phyloP scores from a whole-genome alignment of 148 eudicot species.

The Rhododendron griersonianum region DNA sequence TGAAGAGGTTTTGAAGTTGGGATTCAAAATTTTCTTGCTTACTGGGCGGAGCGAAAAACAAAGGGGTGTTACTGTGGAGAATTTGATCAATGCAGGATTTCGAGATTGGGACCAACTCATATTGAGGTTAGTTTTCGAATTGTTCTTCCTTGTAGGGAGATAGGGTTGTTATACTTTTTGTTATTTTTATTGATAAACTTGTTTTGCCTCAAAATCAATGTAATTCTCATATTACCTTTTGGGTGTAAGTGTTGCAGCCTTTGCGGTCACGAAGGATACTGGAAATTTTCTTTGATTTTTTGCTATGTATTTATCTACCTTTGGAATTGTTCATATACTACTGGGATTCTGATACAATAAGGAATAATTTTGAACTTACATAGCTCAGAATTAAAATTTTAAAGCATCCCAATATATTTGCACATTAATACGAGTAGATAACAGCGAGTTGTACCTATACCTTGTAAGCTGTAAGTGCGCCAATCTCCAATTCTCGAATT shows the following conservation, averaged over 20 bases:
- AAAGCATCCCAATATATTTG: not conserved
- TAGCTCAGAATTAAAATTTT: not conserved
- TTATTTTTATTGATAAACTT: not conserved
- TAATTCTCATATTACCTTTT: not conserved
- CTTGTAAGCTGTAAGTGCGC: not conserved
- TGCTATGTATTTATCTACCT: not conserved
- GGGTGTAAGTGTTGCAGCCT: not conserved
- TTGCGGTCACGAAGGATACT: not conserved
- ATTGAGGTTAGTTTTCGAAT: constrained; percentile 49
- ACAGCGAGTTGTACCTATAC: not conserved
- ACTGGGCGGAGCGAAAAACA: constrained; percentile 74
- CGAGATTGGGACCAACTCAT: constrained; percentile 75
- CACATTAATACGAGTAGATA: not conserved
- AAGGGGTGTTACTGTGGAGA: constrained; percentile 57
- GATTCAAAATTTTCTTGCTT: constrained; percentile 70
- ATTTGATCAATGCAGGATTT: constrained; percentile 68
- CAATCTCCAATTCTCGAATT: not conserved
- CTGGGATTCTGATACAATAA: not conserved
- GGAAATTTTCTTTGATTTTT: not conserved
- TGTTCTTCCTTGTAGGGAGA: not conserved
- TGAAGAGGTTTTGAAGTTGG: constrained; percentile 57
- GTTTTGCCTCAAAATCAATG: not conserved
- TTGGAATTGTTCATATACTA: not conserved
- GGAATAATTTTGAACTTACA: not conserved
- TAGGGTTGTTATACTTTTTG: not conserved